Evolutionary conservation across 352 stramenopile genomes (phyloP).

Genomic region (Phytophthora sojae): DNA sequence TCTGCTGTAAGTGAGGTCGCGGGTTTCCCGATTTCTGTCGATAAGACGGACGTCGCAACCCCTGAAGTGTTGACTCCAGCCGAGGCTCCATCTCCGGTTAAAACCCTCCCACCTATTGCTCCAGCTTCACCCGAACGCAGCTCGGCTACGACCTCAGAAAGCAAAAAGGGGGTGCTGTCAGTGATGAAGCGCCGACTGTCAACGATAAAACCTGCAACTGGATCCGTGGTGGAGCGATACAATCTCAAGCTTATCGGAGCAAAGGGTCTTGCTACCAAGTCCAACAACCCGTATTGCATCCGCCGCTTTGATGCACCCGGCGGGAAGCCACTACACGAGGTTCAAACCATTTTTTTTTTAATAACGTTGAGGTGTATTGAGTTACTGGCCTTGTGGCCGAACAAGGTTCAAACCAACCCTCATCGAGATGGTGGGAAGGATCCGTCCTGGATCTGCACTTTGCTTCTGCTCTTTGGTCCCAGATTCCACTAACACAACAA

Average conservation of each 20-base stretch:
- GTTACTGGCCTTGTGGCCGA: no score
- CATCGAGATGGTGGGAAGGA: background rate
- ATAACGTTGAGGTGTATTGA: no score
- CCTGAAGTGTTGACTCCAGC: background rate
- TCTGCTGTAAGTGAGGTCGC: background rate
- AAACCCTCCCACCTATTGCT: background rate
- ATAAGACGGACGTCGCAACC: background rate
- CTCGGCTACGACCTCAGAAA: background rate
- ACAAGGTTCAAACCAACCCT: background rate
- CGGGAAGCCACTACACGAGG: background rate
- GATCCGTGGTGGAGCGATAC: background rate
- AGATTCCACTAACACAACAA: background rate
- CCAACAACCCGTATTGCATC: background rate
- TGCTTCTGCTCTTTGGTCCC: constrained; percentile 2
- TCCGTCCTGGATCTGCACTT: background rate
- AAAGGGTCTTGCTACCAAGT: background rate
- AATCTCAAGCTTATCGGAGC: background rate
- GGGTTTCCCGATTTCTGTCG: background rate
- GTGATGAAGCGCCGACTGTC: background rate
- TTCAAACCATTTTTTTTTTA: no score
- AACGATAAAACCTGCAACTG: background rate
- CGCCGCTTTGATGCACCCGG: background rate
- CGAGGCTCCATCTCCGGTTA: background rate
- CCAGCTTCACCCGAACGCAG: background rate
- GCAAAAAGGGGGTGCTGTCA: background rate